phyloP scores from a whole-genome alignment of 2,329 filamentous ascomycete species.

The Epichloe bromicola region DNA sequence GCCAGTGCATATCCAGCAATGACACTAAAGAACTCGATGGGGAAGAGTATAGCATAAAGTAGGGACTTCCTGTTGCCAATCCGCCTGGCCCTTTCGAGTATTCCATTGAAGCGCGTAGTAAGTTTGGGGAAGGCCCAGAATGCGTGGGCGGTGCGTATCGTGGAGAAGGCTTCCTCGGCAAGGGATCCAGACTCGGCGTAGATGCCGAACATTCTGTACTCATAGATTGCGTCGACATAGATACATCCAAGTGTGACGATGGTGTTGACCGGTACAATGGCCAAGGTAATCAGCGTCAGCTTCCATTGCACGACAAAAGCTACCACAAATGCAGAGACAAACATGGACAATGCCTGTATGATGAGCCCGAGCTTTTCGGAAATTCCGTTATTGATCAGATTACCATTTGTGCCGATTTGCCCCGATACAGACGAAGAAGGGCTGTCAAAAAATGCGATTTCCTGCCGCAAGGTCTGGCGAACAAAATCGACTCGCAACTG shows the following conservation, averaged over 20 bases:
- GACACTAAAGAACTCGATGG: conserved; percentile 33
- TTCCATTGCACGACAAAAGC: conserved; percentile 29
- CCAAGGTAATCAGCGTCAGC: conserved; percentile 29
- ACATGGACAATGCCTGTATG: conserved; percentile 26
- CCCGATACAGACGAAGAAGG: conserved; percentile 29
- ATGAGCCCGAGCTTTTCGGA: conserved; percentile 31
- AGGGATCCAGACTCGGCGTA: conserved; percentile 30
- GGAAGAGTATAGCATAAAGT: conserved; percentile 30
- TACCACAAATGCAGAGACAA: conserved; percentile 26
- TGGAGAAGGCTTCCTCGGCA: conserved; percentile 36
- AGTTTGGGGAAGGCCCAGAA: conserved; percentile 35
- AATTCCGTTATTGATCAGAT: conserved; percentile 32
- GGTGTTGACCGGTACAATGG: conserved; percentile 31
- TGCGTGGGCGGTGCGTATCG: conserved; percentile 35
- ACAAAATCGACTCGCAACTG: conserved; percentile 25
- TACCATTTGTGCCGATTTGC: conserved; percentile 35
- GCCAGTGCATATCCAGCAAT: conserved; percentile 34
- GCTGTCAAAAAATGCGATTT: conserved; percentile 44
- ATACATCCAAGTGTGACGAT: conserved; percentile 25
- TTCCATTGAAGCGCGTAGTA: conserved; percentile 25
- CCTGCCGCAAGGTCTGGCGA: conserved; percentile 30
- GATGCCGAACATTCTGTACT: conserved; percentile 30
- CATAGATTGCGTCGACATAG: conserved; percentile 26
- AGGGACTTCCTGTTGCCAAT: conserved; percentile 31
- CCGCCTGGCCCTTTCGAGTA: conserved; percentile 25